Evolutionary conservation across 768 basidiomycete genomes (phyloP).

Genomic region (Auriscalpium vulgare): DNA sequence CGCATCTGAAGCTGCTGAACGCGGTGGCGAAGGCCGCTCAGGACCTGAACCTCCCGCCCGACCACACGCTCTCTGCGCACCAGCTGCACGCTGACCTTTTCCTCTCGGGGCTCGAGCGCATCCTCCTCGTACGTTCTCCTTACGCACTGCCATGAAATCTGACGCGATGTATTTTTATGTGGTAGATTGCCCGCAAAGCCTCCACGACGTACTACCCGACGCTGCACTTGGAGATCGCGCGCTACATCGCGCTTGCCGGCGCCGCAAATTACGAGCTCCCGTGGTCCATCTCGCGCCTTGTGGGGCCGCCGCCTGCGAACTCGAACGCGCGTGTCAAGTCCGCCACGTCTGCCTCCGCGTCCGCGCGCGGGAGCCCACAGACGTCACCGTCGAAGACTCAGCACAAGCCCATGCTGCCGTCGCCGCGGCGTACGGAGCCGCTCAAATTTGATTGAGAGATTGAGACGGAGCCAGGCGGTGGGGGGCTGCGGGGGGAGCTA

Average conservation of each 20-base stretch:
- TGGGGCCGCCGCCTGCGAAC: slow-evolving; percentile 73
- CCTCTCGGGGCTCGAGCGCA: slow-evolving; percentile 84
- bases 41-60: slow-evolving; percentile 55
- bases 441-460: slow-evolving; percentile 7
- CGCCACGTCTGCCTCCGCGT: not conserved
- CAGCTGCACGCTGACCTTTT: slow-evolving; percentile 84
- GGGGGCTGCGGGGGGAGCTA: not conserved
- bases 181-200: slow-evolving; percentile 88
- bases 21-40: slow-evolving; percentile 60
- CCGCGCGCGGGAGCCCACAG: not conserved
- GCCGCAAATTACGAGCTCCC: slow-evolving; percentile 72
- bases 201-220: slow-evolving; percentile 91
- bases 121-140: slow-evolving; percentile 61
- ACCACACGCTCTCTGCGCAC: slow-evolving; percentile 69
- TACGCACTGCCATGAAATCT: not conserved
- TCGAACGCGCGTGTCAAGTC: not conserved
- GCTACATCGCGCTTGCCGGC: slow-evolving; percentile 67
- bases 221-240: slow-evolving; percentile 87
- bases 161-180: not conserved
- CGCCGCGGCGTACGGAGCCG: slow-evolving; percentile 9
- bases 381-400: not conserved
- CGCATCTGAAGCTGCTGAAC: slow-evolving; percentile 83
- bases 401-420: slow-evolving; percentile 5
- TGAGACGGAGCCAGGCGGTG: not conserved
- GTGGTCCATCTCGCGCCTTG: slow-evolving; percentile 68